These are phyloP conservation scores for Heritiera littoralis DNA, from an alignment of 345 rosid genomes.

Conservation along the genomic window DNA sequence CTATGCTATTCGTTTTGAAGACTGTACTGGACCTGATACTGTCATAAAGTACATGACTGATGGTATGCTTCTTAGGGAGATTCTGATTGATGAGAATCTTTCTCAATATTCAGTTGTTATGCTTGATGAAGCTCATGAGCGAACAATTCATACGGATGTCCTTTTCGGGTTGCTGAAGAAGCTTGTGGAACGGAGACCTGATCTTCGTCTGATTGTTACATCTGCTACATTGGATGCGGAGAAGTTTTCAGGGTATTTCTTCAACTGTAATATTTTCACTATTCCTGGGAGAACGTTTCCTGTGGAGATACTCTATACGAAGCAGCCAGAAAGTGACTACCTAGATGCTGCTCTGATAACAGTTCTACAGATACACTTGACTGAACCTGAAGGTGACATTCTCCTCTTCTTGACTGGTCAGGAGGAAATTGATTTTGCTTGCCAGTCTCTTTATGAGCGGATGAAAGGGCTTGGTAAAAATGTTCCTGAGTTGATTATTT, in stretches of 20 bases:
- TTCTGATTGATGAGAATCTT: constrained; percentile 53
- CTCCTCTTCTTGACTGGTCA: constrained; percentile 75
- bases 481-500: constrained; percentile 68
- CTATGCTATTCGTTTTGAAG: constrained; percentile 70
- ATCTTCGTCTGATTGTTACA: constrained; percentile 65
- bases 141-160: constrained; percentile 73
- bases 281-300: constrained; percentile 75
- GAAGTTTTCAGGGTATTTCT: constrained; percentile 70
- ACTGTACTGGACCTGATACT: constrained; percentile 71
- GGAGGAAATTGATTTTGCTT: constrained; percentile 76
- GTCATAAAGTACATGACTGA: constrained; percentile 84
- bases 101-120: constrained; percentile 63
- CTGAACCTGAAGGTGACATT: constrained; percentile 73
- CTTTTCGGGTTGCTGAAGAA: constrained; percentile 69
- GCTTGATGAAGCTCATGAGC: constrained; percentile 87
- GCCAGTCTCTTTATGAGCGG: constrained; percentile 60
- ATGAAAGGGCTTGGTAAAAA: constrained; percentile 68
- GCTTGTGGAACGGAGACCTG: constrained; percentile 57
- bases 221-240: constrained; percentile 75
- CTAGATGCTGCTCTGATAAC: constrained; percentile 67
- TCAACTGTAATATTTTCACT: constrained; percentile 68
- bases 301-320: constrained; percentile 66
- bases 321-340: constrained; percentile 75
- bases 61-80: constrained; percentile 79
- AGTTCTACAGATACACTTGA: constrained; percentile 68